phyloP scores from a whole-genome alignment of 805 yeast genomes.

The Ogataea ganodermae region DNA sequence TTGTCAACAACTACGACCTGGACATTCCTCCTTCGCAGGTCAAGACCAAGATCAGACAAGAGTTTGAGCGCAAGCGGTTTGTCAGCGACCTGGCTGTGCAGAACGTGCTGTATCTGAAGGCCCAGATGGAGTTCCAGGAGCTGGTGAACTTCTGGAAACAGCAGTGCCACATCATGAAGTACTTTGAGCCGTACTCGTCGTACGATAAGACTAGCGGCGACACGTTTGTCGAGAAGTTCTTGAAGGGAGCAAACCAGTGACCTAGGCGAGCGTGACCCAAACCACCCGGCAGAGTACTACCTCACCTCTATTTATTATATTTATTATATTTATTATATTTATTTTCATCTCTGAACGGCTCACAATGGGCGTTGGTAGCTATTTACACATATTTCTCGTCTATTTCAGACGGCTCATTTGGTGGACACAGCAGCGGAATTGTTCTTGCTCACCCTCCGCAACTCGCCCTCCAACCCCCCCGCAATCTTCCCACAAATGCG shows the following conservation, averaged over 20 bases:
- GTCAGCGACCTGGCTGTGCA: constrained; percentile 64
- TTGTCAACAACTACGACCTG: constrained; percentile 65
- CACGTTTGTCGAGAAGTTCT: constrained; percentile 71
- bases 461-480: constrained; percentile 23
- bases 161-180: constrained; percentile 79
- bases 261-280: too few relatives aligned
- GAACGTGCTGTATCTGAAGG: constrained; percentile 75
- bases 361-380: too few relatives aligned
- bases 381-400: neutral
- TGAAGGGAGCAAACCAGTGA: constrained; percentile 54
- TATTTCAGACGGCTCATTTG: neutral
- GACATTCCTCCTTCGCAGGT: constrained; percentile 78
- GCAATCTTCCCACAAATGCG: constrained; percentile 40
- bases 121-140: constrained; percentile 90
- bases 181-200: constrained; percentile 66
- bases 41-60: constrained; percentile 84
- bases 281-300: too few relatives aligned
- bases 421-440: too few relatives aligned
- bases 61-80: constrained; percentile 81
- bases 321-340: constrained; percentile 8
- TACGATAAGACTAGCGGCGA: constrained; percentile 58
- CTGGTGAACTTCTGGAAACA: constrained; percentile 89
- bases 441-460: neutral
- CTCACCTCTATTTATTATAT: constrained; percentile 6
- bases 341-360: too few relatives aligned